Percentiles rank a stretch among this genome's conserved stretches.
Conservation (phyloP, 2,329 filamentous ascomycete species). For the Aspergillus quadricinctus region DNA sequence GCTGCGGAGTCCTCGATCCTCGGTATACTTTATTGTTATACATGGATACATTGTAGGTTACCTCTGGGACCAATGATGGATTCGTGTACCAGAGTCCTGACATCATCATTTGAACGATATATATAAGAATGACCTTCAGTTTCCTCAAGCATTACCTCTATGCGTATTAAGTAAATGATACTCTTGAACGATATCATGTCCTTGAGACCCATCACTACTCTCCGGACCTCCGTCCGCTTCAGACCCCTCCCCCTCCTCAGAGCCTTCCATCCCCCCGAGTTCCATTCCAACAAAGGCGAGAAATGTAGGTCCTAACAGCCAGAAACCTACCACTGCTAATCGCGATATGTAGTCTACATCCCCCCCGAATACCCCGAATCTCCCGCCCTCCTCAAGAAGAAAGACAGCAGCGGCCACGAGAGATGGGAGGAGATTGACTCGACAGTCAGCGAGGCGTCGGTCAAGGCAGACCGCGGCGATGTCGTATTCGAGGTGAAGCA, state of each 20-base stretch:
- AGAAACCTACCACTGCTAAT: not conserved
- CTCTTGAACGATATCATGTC: too few relatives aligned
- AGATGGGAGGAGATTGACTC: constrained; percentile 13
- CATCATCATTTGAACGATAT: too few relatives aligned
- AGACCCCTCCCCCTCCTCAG: not conserved
- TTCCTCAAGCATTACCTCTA: too few relatives aligned
- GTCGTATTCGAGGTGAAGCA: constrained; percentile 2
- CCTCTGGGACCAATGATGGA: too few relatives aligned
- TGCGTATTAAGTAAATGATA: too few relatives aligned
- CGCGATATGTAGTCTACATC: constrained; percentile 7
- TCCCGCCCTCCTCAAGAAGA: constrained; percentile 6
- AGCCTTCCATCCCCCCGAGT: not conserved
- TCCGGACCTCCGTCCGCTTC: too few relatives aligned
- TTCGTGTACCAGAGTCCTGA: too few relatives aligned
- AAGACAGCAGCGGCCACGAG: not conserved
- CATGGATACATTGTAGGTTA: too few relatives aligned
- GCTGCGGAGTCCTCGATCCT: too few relatives aligned
- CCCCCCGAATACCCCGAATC: constrained; percentile 7
- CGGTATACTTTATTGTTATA: too few relatives aligned
- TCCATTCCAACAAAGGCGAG: constrained; percentile 4
- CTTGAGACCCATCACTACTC: too few relatives aligned
- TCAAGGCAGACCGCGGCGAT: constrained; percentile 14
- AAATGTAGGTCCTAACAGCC: constrained; percentile 2
- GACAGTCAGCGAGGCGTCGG: constrained; percentile 9
- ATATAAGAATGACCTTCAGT: too few relatives aligned